These are phyloP conservation scores for Scheffersomyces ergatensis DNA, from an alignment of 805 yeast species.

Conservation along the genomic window DNA sequence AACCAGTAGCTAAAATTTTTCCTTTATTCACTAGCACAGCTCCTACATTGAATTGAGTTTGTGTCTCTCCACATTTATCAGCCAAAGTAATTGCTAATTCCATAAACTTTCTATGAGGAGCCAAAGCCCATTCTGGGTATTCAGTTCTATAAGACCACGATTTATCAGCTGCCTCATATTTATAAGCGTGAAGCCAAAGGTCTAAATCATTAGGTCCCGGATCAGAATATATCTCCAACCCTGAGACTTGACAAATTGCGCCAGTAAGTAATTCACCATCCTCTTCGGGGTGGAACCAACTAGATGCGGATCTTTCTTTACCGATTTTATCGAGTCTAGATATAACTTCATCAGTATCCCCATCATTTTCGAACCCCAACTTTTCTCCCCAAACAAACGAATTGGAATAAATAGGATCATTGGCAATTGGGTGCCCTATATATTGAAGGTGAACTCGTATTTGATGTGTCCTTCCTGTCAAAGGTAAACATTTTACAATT, in stretches of 20 bases:
- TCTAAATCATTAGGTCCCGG: constrained; percentile 88
- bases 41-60: constrained; percentile 92
- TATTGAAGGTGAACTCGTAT: constrained; percentile 89
- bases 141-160: constrained; percentile 76
- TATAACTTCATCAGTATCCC: constrained; percentile 48
- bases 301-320: constrained; percentile 61
- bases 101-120: constrained; percentile 62
- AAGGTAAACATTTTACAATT: constrained; percentile 79
- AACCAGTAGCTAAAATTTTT: constrained; percentile 73
- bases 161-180: constrained; percentile 58
- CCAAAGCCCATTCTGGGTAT: constrained; percentile 80
- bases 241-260: constrained; percentile 63
- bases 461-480: constrained; percentile 94
- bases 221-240: constrained; percentile 70
- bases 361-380: constrained; percentile 62
- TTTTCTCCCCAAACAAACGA: constrained; percentile 73
- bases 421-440: constrained; percentile 48
- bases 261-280: constrained; percentile 68
- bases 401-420: constrained; percentile 78
- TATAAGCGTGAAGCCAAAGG: constrained; percentile 87
- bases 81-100: constrained; percentile 76
- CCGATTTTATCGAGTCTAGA: constrained; percentile 62
- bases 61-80: constrained; percentile 72
- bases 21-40: constrained; percentile 70
- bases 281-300: constrained; percentile 60